These are phyloP conservation scores for Abrus precatorius DNA, from an alignment of 306 rosid genomes.

Conservation along the genomic window DNA sequence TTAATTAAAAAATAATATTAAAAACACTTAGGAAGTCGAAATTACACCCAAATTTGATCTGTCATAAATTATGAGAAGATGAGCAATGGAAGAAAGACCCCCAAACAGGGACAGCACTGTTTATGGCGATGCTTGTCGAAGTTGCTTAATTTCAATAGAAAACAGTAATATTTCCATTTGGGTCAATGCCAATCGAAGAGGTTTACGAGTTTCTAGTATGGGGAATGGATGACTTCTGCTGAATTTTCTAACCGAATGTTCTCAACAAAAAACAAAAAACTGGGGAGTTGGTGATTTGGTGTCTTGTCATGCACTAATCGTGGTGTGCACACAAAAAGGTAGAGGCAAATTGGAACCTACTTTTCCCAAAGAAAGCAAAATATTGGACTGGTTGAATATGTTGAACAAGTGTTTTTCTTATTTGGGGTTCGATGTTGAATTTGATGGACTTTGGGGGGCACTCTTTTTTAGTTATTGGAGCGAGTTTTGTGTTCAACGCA, in stretches of 20 bases:
- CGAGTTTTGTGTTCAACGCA: conserved; percentile 32
- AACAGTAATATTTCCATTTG: conserved; percentile 36
- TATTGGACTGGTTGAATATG: conserved; percentile 3
- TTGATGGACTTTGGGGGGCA: conserved; percentile 53
- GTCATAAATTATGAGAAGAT: background rate
- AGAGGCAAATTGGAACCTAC: conserved; percentile 43
- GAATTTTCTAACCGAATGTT: conserved; percentile 5
- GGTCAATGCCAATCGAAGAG: conserved; percentile 23
- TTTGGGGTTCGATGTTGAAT: conserved; percentile 44
- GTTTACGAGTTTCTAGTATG: conserved; percentile 55
- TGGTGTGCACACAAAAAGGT: conserved; percentile 47
- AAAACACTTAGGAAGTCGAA: too few species aligned
- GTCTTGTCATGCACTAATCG: conserved; percentile 51
- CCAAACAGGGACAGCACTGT: conserved; percentile 33
- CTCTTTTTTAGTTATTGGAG: conserved; percentile 16
- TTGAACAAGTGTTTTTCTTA: conserved; percentile 31
- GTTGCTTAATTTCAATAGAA: conserved; percentile 42
- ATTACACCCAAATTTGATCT: too few species aligned
- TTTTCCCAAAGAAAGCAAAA: conserved; percentile 42
- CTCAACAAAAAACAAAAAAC: conserved; percentile 1
- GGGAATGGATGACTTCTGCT: conserved; percentile 45
- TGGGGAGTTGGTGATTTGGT: background rate
- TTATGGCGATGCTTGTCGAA: conserved; percentile 34
- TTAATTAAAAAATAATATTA: too few species aligned
- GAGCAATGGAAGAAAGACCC: conserved; percentile 24